These are phyloP conservation scores for Blastobotrys serpentis DNA, from an alignment of 1,139 yeast species.

Conservation along the genomic window DNA sequence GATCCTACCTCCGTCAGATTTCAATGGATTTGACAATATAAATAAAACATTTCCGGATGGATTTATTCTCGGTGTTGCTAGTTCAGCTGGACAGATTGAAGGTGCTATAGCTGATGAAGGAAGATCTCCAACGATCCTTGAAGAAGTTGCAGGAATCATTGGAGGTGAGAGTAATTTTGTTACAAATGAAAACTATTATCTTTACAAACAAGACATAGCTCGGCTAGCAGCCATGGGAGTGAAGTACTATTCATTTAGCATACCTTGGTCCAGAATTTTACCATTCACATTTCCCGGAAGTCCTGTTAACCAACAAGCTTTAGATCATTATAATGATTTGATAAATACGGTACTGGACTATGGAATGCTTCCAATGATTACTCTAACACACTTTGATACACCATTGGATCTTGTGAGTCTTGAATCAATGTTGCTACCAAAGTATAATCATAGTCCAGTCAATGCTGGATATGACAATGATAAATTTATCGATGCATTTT, in stretches of 20 bases:
- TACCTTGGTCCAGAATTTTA: slow-evolving; percentile 40
- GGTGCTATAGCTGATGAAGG: slow-evolving; percentile 41
- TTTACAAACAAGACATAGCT: slow-evolving; percentile 38
- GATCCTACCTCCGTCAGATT: slow-evolving; percentile 7
- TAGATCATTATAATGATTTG: slow-evolving; percentile 38
- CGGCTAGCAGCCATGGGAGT: slow-evolving; percentile 39
- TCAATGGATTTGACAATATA: background rate
- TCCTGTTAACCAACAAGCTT: slow-evolving; percentile 33
- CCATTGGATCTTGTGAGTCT: slow-evolving; percentile 25
- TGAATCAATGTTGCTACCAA: background rate
- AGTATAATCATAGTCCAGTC: slow-evolving; percentile 3
- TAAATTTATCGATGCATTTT: slow-evolving; percentile 35
- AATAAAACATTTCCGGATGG: background rate
- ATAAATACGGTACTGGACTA: slow-evolving; percentile 34
- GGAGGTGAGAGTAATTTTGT: slow-evolving; percentile 27
- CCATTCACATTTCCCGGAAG: slow-evolving; percentile 35
- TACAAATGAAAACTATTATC: slow-evolving; percentile 37
- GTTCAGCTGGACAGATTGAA: slow-evolving; percentile 35
- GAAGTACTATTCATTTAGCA: slow-evolving; percentile 35
- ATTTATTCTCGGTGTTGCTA: background rate
- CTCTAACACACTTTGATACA: slow-evolving; percentile 38
- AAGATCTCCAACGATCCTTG: slow-evolving; percentile 36
- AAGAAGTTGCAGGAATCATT: slow-evolving; percentile 21
- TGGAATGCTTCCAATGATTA: slow-evolving; percentile 37
- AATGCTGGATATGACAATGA: slow-evolving; percentile 28